Evolutionary conservation across 225 moss, liverwort and hornwort species (phyloP), one percentile per base, ranked within the genome.

Genomic region (Rhytidiadelphus loreus): DNA sequence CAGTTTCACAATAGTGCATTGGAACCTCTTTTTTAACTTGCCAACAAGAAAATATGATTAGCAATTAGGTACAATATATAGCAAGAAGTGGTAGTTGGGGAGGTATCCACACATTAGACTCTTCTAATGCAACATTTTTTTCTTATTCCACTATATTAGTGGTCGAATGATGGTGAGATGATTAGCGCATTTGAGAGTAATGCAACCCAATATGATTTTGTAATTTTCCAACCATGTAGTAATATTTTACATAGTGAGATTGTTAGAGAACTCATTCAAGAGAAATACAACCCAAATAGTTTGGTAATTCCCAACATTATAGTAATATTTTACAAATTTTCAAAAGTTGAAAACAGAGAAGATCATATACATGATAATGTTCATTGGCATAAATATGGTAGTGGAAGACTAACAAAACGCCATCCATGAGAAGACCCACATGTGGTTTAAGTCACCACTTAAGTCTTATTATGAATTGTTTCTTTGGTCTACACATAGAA

Each of bases 221-320:
- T 56, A 56, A 21, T 56, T 56, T 56, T 3, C 21, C 56, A 56
- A 56, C 1, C 1, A 9, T 56, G 21, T 56, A 48, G 48, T 48
- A 48, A 48, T 48, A 48, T 48, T 48, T 46, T 13, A 50, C 3
- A 57, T 26, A 26, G 26, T 59, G 25, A 12, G 2, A 59, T 33
- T 6, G 5, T 64, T 64, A 33, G 33, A 1, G 10, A 35, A 35
- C 2, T 50, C 46, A 46, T 46, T 33, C 19, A 35, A 65, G 19
- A 19, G 1, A 65, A 65, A 65, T 35, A 5, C 35, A 35, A 35
- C 5, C 35, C 22, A 68, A n/a, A 68, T n/a, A 13, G 23, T 23
- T n/a, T 22, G 11, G 23, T n/a, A n/a, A 22, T 22, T 68, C 0
- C 2, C 2, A 13, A n/a, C 0, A 4, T 7, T 21, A 21, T n/a